Base-by-base conservation (phyloP, 495 filamentous ascomycete species). In the Hypoxylon crocopeplum region DNA sequence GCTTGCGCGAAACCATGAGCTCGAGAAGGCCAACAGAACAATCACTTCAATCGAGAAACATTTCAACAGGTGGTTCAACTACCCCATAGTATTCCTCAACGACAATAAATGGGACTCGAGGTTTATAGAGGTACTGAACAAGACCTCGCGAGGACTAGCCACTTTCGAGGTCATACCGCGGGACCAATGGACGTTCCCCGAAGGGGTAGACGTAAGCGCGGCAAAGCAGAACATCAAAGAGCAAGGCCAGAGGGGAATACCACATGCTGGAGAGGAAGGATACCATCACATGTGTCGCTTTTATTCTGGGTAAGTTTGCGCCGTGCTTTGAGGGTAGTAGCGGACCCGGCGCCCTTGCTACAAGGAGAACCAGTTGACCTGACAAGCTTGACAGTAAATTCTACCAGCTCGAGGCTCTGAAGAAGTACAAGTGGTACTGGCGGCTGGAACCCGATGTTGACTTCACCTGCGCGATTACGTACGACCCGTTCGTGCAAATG, bases 231-330 rank as follows among this genome's bases (percentile, higher is more conserved):
- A 86, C 45, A 92, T 98, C 59, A 78, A 84, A 37, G 86, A 89
- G 69, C 94, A 97, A 71, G 93, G 91, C 53, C 85, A 92, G 73
- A 79, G 80, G 46, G 92, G 92, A 17, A 92, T 96, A 62, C 91
- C 93, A 82, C 96, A 98, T 70, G 94, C 91, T 69, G 94, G 94
- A 7, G 92, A 94, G 86, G 94, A 96, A 72, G 93, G 90, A 70
- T 98, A 98, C 69, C 94, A 98, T 69, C 90, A 96, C 77, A 95
- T 95, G 91, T 95, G 91, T 72, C 84, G 94, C 41, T 98, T 98
- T 78, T 98, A 97, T 77, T 98, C 94, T 30, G 94, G 94, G 90
- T 93, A 74, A 53, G 75, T 71, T 39, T 56, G 32, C 34, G 22
- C 32, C 8, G 3, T 30, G 10, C n/a, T 13, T 22, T n/a, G 42